Conservation (phyloP, 192 early-diverging fungal genomes). For the Coemansia sp. region DNA sequence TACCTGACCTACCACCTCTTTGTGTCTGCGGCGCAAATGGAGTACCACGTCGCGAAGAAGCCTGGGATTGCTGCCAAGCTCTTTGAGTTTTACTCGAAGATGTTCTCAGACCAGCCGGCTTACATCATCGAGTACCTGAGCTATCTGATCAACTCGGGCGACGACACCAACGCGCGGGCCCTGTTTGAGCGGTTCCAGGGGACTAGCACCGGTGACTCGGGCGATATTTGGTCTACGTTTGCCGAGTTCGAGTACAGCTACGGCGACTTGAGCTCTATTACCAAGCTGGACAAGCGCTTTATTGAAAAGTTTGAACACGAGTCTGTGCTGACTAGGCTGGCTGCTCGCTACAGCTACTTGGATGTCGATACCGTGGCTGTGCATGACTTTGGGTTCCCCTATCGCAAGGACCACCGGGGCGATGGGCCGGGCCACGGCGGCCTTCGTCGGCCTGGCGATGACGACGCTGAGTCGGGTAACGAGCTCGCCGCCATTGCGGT, state of each 20-base stretch:
- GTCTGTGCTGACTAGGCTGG: slow-evolving; percentile 59
- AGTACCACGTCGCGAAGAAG: slow-evolving; percentile 89
- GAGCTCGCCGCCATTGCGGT: slow-evolving; percentile 22
- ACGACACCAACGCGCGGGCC: slow-evolving; percentile 88
- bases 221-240: slow-evolving; percentile 78
- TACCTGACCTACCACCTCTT: slow-evolving; percentile 83
- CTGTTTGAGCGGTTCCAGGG: slow-evolving; percentile 87
- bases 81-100: slow-evolving; percentile 86
- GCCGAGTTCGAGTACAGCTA: slow-evolving; percentile 84
- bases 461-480: slow-evolving; percentile 1
- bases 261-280: slow-evolving; percentile 75
- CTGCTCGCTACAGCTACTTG: slow-evolving; percentile 73
- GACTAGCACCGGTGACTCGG: slow-evolving; percentile 63
- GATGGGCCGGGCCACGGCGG: background rate
- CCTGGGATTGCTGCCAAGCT: slow-evolving; percentile 78
- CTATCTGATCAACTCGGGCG: slow-evolving; percentile 84
- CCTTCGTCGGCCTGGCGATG: background rate
- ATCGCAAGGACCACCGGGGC: slow-evolving; percentile 24
- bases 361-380: slow-evolving; percentile 71
- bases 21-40: slow-evolving; percentile 87
- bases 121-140: slow-evolving; percentile 82
- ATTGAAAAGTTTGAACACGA: slow-evolving; percentile 72
- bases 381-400: slow-evolving; percentile 68
- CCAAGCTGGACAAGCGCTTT: slow-evolving; percentile 75
- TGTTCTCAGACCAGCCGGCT: slow-evolving; percentile 67